phyloP scores from a whole-genome alignment of 495 filamentous ascomycete species.

The Talaromyces wortmannii region DNA sequence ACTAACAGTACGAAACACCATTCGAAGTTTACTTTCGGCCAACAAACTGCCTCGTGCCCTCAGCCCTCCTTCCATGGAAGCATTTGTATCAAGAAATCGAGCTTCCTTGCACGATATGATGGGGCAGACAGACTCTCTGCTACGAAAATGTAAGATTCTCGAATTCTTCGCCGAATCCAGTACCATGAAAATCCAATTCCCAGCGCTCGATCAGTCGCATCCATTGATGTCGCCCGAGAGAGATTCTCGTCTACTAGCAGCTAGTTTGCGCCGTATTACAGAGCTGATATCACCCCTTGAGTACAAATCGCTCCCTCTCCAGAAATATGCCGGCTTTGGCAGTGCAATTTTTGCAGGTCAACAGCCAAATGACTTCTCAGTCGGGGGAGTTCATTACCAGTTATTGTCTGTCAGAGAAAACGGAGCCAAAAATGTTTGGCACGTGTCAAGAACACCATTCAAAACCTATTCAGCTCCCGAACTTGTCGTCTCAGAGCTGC shows the following conservation, averaged over 20 bases:
- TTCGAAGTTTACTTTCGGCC: conserved; percentile 56
- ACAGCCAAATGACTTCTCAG: conserved; percentile 39
- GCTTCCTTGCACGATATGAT: conserved; percentile 16
- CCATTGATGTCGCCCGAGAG: neutral
- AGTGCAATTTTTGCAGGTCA: conserved; percentile 26
- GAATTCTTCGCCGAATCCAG: conserved; percentile 31
- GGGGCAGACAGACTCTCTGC: conserved; percentile 25
- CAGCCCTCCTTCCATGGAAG: conserved; percentile 54
- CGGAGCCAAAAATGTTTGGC: conserved; percentile 26
- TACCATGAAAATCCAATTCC: conserved; percentile 30
- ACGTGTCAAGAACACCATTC: conserved; percentile 45
- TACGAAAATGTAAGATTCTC: conserved; percentile 28
- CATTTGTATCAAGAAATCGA: conserved; percentile 34
- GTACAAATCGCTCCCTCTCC: conserved; percentile 19
- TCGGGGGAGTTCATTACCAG: conserved; percentile 30
- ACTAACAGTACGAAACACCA: conserved; percentile 71
- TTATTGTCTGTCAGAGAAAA: conserved; percentile 9
- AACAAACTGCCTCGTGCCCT: conserved; percentile 64
- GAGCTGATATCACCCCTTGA: conserved; percentile 35
- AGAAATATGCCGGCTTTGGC: conserved; percentile 4
- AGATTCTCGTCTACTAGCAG: conserved; percentile 16
- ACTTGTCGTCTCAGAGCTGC: conserved; percentile 30
- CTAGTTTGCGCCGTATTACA: conserved; percentile 35
- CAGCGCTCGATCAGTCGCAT: neutral
- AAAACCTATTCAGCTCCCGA: conserved; percentile 10